Base-by-base conservation (phyloP, 148 eudicot species). In the Vaccinium macrocarpon region DNA sequence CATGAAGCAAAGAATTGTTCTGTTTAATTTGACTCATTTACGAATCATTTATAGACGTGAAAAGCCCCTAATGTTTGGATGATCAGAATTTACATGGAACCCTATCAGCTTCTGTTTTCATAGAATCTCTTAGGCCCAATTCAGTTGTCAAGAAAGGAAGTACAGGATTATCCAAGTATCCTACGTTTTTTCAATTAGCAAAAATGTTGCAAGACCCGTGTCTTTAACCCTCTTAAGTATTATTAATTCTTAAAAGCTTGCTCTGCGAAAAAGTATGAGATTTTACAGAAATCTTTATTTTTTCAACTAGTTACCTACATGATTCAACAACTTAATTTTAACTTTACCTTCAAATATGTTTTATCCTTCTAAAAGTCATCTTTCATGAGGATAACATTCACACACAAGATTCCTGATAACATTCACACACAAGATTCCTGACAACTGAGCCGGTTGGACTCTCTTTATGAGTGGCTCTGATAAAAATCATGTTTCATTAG, bases 21-120 rank as follows among this genome's bases (percentile, higher is more conserved):
- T 32, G 49, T 72, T 38, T 25, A 53, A 80, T 18, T 76, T 64
- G 7, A 21, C 14, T 79, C 46, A 73, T 56, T 84, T 83, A 50
- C 7, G 15, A 49, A 51, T 16, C 62, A 74, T 74, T 49, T 50
- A 83, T 46, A 57, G 46, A 76, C 71, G 25, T 76, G 72, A 76
- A 59, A 70, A 27, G 66, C 42, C 78, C 62, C 42, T 48, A 81
- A 23, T 25, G 83, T 25, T 42, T 15, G 74, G 59, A 76, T 27
- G 48, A 49, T 64, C 66, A 18, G 27, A 61, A 68, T 68, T 27
- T 19, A 27, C 38, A 29, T 61, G 75, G 68, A 61, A 21, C 8
- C 51, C 72, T 35, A 49, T 21, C 46, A 55, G 61, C 57, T 84
- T 77, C 59, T 61, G 10, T 57, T 57, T 21, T 19, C 52, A 8